Evolutionary conservation across 495 filamentous ascomycete genomes (phyloP), one percentile per base, ranked within the genome.

Genomic region (Penicillium alfredii): DNA sequence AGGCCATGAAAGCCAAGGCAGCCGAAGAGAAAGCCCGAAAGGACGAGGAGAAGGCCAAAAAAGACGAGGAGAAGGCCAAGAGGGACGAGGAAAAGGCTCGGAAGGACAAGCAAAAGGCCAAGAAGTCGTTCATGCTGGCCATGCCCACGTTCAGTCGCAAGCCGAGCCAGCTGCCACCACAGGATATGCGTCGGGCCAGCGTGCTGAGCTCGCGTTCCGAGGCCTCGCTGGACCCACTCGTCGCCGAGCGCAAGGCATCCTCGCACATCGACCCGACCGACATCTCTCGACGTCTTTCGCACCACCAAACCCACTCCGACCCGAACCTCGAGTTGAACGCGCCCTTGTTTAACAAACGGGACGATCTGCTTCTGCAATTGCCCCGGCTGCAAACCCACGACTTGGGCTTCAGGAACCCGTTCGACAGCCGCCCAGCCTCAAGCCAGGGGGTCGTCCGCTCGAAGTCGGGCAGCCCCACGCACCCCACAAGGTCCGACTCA

Each of bases 351-450:
- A n/a, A 44, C 40, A 40, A 60, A 39, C 30, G 47, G 12, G 25
- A 37, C 30, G 47, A 55, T 20, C 36, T 62, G 23, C 55, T 51
- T 10, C 41, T 55, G 19, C 55, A 61, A 39, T 44, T 65, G 14
- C 62, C 66, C 9, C 61, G 59, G 34, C 49, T 70, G 5, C 51
- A 63, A 33, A 65, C 59, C 24, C 35, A 58, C n/a, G 46, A 61
- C 24, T 24, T 51, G 5, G 35, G 11, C 5, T 27, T 43, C 13
- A 30, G 17, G 16, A 49, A 25, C 10, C 35, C 38, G n/a, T 40
- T 36, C 39, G 47, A 40, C 17, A 25, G 23, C 23, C 8, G 23
- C 5, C 23, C 23, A 25, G 11, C n/a, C n/a, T n/a, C n/a, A n/a
- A n/a, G n/a, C n/a, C n/a, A n/a, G n/a, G n/a, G n/a, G n/a, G n/a